A percentile compares a stretch with the other conserved stretches of the same genome.
phyloP scores from a whole-genome alignment of 129 eudicot genomes.

The Arctium minus region DNA sequence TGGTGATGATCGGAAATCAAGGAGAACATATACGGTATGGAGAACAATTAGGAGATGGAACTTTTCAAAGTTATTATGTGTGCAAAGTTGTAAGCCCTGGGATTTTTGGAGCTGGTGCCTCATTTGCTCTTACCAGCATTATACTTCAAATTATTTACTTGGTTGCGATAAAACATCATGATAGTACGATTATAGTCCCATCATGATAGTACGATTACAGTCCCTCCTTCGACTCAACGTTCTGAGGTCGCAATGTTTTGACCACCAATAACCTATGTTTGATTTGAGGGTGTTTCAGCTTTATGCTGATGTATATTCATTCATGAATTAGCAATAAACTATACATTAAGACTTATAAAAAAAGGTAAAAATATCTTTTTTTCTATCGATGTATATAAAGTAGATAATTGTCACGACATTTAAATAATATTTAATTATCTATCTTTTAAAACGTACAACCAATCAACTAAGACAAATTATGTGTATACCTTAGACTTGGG shows the following conservation, averaged over 20 bases:
- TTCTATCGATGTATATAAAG: not conserved
- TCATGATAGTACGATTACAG: not conserved
- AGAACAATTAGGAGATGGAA: not conserved
- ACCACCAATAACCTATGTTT: not conserved
- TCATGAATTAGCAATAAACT: no score
- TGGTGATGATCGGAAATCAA: constrained; percentile 7
- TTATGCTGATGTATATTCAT: not conserved
- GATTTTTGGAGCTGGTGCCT: constrained; percentile 15
- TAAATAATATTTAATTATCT: no score
- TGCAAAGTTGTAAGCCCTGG: constrained; percentile 16
- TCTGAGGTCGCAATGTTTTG: not conserved
- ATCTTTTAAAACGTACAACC: no score
- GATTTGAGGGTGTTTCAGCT: not conserved
- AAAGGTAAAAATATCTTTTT: not conserved
- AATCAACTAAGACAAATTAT: no score
- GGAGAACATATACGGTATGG: not conserved
- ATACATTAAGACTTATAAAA: not conserved
- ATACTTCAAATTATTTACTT: constrained; percentile 6
- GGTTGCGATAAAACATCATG: not conserved
- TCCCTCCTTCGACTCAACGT: constrained; percentile 1
- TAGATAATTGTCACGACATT: no score
- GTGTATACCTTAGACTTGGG: no score
- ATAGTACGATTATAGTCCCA: not conserved
- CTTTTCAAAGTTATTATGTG: not conserved
- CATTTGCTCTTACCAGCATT: constrained; percentile 2